Conservation (phyloP, 352 stramenopile genomes). For the Globisporangium paroecandrum region DNA sequence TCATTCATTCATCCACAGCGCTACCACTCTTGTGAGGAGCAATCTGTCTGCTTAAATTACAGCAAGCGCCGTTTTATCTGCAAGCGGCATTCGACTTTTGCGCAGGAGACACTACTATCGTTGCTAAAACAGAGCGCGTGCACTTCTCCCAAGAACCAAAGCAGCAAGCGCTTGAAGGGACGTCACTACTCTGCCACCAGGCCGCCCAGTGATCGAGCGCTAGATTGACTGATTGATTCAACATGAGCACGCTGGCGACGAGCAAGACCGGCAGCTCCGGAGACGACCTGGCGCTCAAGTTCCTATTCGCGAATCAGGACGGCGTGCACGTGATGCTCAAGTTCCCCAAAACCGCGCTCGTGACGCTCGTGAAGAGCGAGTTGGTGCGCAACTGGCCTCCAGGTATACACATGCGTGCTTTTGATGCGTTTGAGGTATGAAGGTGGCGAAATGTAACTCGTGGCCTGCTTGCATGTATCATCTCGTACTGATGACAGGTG, state of each 20-base stretch:
- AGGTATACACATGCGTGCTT: conserved; percentile 22
- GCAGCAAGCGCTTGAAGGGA: not conserved
- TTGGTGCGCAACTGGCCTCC: conserved; percentile 69
- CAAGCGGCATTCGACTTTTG: not conserved
- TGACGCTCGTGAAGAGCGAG: conserved; percentile 60
- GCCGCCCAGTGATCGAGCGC: not conserved
- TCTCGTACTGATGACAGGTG: conserved; percentile 23
- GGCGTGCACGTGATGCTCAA: conserved; percentile 61
- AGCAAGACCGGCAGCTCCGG: conserved; percentile 33
- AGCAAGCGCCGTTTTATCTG: not conserved
- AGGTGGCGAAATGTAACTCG: not conserved
- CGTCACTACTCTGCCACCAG: not conserved
- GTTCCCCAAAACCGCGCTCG: conserved; percentile 43
- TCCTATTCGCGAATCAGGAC: conserved; percentile 84
- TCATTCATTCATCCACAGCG: not conserved
- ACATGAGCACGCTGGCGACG: conserved; percentile 15
- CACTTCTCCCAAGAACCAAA: not conserved
- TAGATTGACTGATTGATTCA: not conserved
- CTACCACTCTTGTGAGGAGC: too few relatives aligned
- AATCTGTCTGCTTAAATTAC: not conserved
- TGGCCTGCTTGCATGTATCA: not conserved
- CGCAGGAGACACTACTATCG: not conserved
- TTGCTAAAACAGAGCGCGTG: not conserved
- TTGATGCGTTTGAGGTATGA: not conserved
- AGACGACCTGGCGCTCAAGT: conserved; percentile 68